Conservation (phyloP, 345 rosid genomes). For the Corchorus capsularis region DNA sequence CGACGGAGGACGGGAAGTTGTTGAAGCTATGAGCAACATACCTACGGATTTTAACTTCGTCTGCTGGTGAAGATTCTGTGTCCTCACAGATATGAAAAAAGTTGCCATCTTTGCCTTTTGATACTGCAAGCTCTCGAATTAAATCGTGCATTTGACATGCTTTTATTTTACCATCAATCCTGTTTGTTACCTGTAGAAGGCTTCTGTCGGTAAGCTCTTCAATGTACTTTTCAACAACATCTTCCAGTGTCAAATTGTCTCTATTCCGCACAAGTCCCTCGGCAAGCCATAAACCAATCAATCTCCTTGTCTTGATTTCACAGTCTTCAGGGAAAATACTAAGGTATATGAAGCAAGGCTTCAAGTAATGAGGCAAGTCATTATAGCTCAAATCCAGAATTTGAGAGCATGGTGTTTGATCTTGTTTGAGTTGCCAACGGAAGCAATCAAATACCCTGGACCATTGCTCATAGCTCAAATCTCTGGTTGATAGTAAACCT, state of each 20-base stretch:
- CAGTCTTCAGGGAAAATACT: background rate
- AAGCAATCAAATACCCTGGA: background rate
- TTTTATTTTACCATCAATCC: background rate
- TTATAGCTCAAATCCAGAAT: background rate
- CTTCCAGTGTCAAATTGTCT: background rate
- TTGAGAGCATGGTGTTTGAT: background rate
- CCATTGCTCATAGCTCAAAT: background rate
- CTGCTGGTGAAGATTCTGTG: background rate
- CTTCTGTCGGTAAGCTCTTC: background rate
- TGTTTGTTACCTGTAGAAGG: background rate
- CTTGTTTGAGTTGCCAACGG: background rate
- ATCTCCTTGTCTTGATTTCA: background rate
- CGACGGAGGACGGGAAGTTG: background rate
- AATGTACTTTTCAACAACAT: background rate
- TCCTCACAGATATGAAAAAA: background rate
- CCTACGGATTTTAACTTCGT: background rate
- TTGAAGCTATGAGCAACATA: background rate
- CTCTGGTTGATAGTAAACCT: background rate
- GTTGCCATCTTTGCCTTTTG: background rate
- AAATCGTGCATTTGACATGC: conserved; percentile 2
- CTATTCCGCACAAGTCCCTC: background rate
- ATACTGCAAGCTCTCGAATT: background rate
- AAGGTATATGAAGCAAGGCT: background rate
- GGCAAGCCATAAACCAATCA: background rate
- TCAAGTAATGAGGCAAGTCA: background rate